Conservation (phyloP, 169 alveolate genomes). For the Amoebophrya sp. region DNA sequence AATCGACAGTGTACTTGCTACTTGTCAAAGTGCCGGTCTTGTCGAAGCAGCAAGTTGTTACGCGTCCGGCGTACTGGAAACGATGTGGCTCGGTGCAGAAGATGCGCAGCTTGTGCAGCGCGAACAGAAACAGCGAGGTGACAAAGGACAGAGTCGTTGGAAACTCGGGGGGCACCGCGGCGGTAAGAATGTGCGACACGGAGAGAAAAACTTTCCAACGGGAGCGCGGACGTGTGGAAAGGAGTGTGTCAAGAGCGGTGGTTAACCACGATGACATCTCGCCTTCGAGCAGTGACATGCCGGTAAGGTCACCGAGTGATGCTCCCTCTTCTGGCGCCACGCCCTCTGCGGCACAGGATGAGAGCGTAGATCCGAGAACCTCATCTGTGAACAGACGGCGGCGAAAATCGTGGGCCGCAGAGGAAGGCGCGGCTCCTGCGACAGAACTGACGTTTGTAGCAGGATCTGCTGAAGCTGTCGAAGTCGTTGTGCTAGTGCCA, state of each 20-base stretch:
- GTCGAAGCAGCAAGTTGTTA: conserved; percentile 84
- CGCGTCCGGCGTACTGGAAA: conserved; percentile 77
- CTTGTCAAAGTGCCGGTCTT: conserved; percentile 96
- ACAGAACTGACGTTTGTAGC: too few relatives aligned
- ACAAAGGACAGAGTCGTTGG: conserved; percentile 93
- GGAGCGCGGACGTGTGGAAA: neutral
- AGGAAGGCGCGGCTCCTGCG: neutral
- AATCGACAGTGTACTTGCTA: conserved; percentile 53
- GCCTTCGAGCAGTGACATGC: too few relatives aligned
- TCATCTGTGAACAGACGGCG: neutral
- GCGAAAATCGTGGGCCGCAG: neutral
- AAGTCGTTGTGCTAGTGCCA: too few relatives aligned
- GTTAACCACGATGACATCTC: neutral
- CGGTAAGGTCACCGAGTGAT: too few relatives aligned
- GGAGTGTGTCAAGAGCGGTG: neutral
- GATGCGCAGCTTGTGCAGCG: conserved; percentile 76
- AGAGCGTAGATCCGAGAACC: neutral
- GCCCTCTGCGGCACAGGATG: neutral
- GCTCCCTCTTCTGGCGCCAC: too few relatives aligned
- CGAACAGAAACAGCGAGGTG: conserved; percentile 83
- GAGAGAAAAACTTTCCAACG: neutral
- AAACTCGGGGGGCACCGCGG: conserved; percentile 97
- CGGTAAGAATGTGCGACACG: conserved; percentile 68
- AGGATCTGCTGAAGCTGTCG: too few relatives aligned
- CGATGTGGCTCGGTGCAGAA: conserved; percentile 95